phyloP scores from a whole-genome alignment of 75 land plant genomes.

The Picea glauca region DNA sequence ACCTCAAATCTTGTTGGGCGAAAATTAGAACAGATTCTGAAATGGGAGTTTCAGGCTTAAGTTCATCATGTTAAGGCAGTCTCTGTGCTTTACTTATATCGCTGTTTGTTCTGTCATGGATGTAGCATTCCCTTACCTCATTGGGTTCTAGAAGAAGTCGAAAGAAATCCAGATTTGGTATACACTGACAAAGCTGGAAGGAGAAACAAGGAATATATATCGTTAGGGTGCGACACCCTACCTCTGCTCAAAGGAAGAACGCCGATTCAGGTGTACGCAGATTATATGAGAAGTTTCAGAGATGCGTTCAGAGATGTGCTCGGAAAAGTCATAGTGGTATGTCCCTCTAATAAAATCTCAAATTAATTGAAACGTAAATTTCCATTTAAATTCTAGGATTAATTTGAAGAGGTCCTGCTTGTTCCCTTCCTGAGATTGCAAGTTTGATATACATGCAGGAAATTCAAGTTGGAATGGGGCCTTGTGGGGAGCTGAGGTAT shows the following conservation, averaged over 20 bases:
- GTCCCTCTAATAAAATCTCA: not conserved
- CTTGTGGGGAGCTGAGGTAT: constrained; percentile 77
- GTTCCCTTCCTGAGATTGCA: not conserved
- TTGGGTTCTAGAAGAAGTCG: constrained; percentile 12
- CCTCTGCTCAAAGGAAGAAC: constrained; percentile 87
- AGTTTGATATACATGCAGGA: constrained; percentile 32
- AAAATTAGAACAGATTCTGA: no score
- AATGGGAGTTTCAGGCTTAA: no score
- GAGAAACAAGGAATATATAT: constrained; percentile 83
- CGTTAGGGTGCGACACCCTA: constrained; percentile 76
- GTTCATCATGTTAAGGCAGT: no score
- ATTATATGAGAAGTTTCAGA: constrained; percentile 75
- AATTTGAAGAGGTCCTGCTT: not conserved
- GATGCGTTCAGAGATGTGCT: constrained; percentile 37
- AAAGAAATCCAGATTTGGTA: constrained; percentile 63
- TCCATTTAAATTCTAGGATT: not conserved
- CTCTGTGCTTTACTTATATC: no score
- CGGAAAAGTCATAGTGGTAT: constrained; percentile 40
- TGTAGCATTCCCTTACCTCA: no score
- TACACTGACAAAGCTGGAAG: constrained; percentile 81
- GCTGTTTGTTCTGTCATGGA: no score
- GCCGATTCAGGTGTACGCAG: constrained; percentile 78
- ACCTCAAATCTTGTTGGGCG: no score
- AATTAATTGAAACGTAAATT: no score
- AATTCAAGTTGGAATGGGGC: constrained; percentile 82